A percentile compares a stretch with the other conserved stretches of the same genome.
Evolutionary conservation across 208 protist genomes (phyloP).

Genomic region (Trichomonas vaginalis): DNA sequence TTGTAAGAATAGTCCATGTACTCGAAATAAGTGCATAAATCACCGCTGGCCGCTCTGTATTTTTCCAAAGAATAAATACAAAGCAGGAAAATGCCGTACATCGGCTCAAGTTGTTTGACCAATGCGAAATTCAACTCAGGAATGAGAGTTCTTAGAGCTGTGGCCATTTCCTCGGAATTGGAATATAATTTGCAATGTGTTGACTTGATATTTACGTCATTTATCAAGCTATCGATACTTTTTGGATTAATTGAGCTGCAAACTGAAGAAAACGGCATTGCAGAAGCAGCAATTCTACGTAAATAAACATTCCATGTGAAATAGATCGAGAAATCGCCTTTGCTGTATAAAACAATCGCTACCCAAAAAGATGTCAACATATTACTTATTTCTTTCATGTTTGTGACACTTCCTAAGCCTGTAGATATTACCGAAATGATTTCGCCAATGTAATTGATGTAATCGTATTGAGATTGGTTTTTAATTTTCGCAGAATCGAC

Average conservation of each 20-base stretch:
- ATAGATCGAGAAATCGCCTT: neutral
- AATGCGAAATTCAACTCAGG: neutral
- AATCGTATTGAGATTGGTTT: neutral
- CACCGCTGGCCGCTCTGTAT: neutral
- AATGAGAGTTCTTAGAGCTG: neutral
- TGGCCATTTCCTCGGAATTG: neutral
- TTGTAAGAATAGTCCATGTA: neutral
- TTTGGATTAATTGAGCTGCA: neutral
- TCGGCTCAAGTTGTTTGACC: neutral
- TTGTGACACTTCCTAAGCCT: neutral
- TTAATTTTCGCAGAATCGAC: neutral
- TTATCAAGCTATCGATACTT: neutral
- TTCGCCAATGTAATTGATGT: neutral
- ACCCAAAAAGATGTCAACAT: neutral
- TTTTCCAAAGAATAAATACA: neutral
- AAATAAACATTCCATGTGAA: neutral
- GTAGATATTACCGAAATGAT: neutral
- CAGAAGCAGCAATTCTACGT: neutral
- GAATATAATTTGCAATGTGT: neutral
- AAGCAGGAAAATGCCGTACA: neutral
- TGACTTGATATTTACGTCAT: neutral
- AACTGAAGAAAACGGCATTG: neutral
- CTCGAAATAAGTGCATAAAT: neutral
- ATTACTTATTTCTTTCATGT: neutral
- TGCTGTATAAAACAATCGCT: neutral